Evolutionary conservation across 1,284 basidiomycete genomes (phyloP).

Genomic region (Heterobasidion parviporum): DNA sequence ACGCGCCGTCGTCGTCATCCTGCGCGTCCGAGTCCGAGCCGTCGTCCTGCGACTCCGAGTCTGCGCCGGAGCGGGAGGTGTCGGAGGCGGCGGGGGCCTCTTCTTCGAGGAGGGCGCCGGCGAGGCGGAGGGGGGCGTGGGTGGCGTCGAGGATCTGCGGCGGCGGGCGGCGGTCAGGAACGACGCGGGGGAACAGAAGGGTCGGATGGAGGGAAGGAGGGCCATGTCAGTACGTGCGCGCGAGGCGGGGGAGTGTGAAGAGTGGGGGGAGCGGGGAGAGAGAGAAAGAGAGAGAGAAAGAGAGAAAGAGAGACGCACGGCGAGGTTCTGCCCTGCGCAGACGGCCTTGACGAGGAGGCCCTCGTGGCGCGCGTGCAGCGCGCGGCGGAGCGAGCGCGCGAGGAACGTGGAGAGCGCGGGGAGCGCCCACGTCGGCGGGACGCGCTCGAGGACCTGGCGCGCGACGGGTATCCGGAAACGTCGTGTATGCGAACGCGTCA

Average conservation of each 20-base stretch:
- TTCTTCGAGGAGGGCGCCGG: constrained; percentile 65
- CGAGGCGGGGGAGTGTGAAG: no score
- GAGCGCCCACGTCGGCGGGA: constrained; percentile 74
- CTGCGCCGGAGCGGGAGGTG: constrained; percentile 21
- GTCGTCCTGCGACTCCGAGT: constrained; percentile 14
- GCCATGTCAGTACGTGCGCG: no score
- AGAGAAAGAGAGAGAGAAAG: not conserved
- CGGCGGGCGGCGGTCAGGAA: constrained; percentile 4
- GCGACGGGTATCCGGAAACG: not conserved
- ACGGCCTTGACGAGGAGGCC: constrained; percentile 67
- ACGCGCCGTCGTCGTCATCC: not conserved
- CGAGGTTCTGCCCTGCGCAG: constrained; percentile 63
- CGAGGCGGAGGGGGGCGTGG: constrained; percentile 47
- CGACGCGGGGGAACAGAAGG: no score
- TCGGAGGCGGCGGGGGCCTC: constrained; percentile 36
- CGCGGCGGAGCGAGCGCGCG: constrained; percentile 66
- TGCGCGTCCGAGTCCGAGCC: not conserved
- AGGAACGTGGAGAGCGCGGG: constrained; percentile 69
- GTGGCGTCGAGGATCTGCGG: constrained; percentile 39
- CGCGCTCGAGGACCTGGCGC: constrained; percentile 54
- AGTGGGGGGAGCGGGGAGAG: no score
- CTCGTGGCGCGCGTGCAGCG: constrained; percentile 65
- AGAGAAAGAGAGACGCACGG: constrained; percentile 12
- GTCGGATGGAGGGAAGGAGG: not conserved
- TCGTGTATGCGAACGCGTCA: not conserved